A percentile compares a stretch with the other conserved stretches of the same genome.
Evolutionary conservation across 768 basidiomycete species (phyloP).

Genomic region (Mycena albidolilacea): DNA sequence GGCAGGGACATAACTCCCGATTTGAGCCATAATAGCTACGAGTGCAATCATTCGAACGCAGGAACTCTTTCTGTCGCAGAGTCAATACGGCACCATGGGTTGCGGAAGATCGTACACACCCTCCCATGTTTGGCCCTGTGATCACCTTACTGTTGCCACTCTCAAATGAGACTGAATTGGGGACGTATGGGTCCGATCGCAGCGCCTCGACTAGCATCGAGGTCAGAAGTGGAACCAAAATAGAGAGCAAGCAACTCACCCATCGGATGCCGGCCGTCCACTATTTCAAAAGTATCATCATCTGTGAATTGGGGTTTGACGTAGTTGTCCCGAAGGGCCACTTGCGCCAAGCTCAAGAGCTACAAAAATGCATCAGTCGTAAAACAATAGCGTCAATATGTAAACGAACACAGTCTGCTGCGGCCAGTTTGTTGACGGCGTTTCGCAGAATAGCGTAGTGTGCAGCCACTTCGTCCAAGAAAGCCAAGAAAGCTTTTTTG

Average conservation of each 20-base stretch:
- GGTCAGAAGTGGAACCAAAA: neutral
- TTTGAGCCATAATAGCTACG: conserved; percentile 87
- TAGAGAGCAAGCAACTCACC: conserved; percentile 38
- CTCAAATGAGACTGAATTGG: conserved; percentile 72
- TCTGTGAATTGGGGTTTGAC: conserved; percentile 83
- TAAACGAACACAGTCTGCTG: conserved; percentile 77
- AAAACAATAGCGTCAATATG: neutral
- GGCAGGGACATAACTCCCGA: conserved; percentile 96
- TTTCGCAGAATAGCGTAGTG: conserved; percentile 82
- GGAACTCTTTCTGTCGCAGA: conserved; percentile 78
- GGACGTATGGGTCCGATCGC: conserved; percentile 85
- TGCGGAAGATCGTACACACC: conserved; percentile 51
- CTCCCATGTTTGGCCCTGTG: conserved; percentile 91
- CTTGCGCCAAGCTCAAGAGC: conserved; percentile 83
- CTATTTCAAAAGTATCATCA: conserved; percentile 74
- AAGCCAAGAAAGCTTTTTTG: conserved; percentile 73
- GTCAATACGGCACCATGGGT: neutral
- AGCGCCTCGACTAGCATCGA: conserved; percentile 71
- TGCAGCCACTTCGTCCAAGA: conserved; percentile 77
- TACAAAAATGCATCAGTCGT: neutral
- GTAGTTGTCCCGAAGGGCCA: conserved; percentile 84
- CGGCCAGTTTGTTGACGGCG: conserved; percentile 85
- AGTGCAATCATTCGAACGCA: conserved; percentile 85
- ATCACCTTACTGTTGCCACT: conserved; percentile 83
- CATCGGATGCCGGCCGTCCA: conserved; percentile 94